These are phyloP conservation scores for Alternaria viburni DNA, from an alignment of 2,329 filamentous ascomycete species.

Conservation along the genomic window DNA sequence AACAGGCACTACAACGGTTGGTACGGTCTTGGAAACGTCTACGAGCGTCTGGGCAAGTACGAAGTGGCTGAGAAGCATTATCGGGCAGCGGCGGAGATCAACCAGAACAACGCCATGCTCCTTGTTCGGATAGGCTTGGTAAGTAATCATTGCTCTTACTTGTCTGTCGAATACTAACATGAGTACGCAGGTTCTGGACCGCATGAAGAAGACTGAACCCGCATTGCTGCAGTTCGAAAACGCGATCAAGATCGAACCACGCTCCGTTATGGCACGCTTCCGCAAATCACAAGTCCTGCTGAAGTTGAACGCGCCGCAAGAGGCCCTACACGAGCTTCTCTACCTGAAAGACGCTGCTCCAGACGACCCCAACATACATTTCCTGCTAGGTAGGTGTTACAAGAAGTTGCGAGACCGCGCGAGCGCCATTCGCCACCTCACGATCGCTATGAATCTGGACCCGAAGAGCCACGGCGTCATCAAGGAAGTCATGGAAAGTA, in stretches of 20 bases:
- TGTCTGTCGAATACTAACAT: not conserved
- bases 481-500: conserved; percentile 93
- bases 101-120: conserved; percentile 90
- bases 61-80: conserved; percentile 93
- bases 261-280: conserved; percentile 83
- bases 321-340: conserved; percentile 81
- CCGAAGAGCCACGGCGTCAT: conserved; percentile 95
- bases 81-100: conserved; percentile 84
- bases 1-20: conserved; percentile 97
- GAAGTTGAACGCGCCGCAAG: conserved; percentile 71
- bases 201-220: conserved; percentile 78
- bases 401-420: conserved; percentile 66
- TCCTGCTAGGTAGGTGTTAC: conserved; percentile 81
- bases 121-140: conserved; percentile 92
- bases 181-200: conserved; percentile 67
- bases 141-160: conserved; percentile 24
- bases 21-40: conserved; percentile 83
- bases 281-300: conserved; percentile 90
- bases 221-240: conserved; percentile 83
- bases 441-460: conserved; percentile 91
- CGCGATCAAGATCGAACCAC: conserved; percentile 81
- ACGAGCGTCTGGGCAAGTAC: conserved; percentile 88
- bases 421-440: conserved; percentile 90
- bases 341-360: conserved; percentile 90
- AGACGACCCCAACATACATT: conserved; percentile 95